These are phyloP conservation scores for Gilbertella persicaria DNA, from an alignment of 371 early-diverging fungal genomes.

Conservation along the genomic window DNA sequence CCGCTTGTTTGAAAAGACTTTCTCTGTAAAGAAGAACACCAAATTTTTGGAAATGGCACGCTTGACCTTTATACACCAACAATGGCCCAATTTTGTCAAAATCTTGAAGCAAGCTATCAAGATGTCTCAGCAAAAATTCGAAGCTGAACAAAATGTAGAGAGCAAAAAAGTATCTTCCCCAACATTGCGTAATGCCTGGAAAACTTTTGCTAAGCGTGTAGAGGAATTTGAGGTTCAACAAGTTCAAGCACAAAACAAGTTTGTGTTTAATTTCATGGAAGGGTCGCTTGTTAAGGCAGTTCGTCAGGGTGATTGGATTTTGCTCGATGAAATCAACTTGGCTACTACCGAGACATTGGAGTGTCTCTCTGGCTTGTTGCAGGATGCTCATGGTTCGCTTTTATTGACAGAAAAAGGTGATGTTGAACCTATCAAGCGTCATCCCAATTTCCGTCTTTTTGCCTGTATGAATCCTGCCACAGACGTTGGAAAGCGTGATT, in stretches of 20 bases:
- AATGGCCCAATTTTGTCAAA: conserved; percentile 81
- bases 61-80: conserved; percentile 66
- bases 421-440: conserved; percentile 82
- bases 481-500: conserved; percentile 97
- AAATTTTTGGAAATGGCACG: conserved; percentile 83
- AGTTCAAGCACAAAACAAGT: conserved; percentile 73
- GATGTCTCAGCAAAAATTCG: conserved; percentile 74
- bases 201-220: conserved; percentile 59
- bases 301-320: conserved; percentile 92
- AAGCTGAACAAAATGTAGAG: conserved; percentile 38
- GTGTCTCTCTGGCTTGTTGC: conserved; percentile 87
- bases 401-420: conserved; percentile 93
- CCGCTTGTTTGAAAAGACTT: conserved; percentile 80
- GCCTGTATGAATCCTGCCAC: conserved; percentile 99
- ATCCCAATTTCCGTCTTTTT: conserved; percentile 96
- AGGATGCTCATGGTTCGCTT: conserved; percentile 79
- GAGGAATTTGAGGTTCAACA: conserved; percentile 72
- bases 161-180: conserved; percentile 45
- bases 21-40: conserved; percentile 84
- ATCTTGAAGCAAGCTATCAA: conserved; percentile 72
- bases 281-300: conserved; percentile 94
- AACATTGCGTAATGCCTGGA: conserved; percentile 59
- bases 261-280: conserved; percentile 94
- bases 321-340: conserved; percentile 99
- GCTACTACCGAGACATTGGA: conserved; percentile 95